These are phyloP conservation scores for Citrus unshiu DNA, from an alignment of 345 rosid species.

Conservation along the genomic window DNA sequence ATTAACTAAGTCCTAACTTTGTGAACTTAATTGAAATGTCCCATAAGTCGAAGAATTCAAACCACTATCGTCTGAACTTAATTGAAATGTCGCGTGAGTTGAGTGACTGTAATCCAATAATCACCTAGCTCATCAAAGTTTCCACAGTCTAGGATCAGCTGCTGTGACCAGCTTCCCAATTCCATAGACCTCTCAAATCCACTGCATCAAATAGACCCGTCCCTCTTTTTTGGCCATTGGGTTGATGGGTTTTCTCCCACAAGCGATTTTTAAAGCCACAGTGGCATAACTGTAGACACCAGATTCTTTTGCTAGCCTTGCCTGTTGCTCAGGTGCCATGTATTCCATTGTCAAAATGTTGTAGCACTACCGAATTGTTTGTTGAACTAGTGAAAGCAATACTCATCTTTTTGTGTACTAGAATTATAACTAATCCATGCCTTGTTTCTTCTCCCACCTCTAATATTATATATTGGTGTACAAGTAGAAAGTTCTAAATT, in stretches of 20 bases:
- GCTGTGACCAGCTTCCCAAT: background rate
- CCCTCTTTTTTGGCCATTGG: background rate
- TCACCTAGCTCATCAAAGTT: background rate
- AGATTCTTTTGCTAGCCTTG: conserved; percentile 26
- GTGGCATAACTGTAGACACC: conserved; percentile 34
- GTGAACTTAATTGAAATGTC: too few species aligned
- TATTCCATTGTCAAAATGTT: conserved; percentile 7
- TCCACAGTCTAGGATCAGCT: background rate
- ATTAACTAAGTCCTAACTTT: too few species aligned
- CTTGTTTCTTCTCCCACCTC: conserved; percentile 1
- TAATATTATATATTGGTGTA: background rate
- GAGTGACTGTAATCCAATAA: too few species aligned
- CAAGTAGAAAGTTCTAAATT: too few species aligned
- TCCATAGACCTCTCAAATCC: conserved; percentile 16
- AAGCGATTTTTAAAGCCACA: conserved; percentile 27
- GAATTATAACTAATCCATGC: conserved; percentile 34
- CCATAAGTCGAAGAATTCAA: too few species aligned
- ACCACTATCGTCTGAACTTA: too few species aligned
- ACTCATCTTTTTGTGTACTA: background rate
- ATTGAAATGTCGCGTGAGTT: too few species aligned
- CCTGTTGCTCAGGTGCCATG: conserved; percentile 16
- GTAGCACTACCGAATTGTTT: background rate
- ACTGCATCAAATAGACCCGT: background rate
- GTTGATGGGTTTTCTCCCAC: conserved; percentile 13
- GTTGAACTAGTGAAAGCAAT: conserved; percentile 14